These are phyloP conservation scores for Tricholoma sp. DNA, from an alignment of 768 basidiomycete species.

Conservation along the genomic window DNA sequence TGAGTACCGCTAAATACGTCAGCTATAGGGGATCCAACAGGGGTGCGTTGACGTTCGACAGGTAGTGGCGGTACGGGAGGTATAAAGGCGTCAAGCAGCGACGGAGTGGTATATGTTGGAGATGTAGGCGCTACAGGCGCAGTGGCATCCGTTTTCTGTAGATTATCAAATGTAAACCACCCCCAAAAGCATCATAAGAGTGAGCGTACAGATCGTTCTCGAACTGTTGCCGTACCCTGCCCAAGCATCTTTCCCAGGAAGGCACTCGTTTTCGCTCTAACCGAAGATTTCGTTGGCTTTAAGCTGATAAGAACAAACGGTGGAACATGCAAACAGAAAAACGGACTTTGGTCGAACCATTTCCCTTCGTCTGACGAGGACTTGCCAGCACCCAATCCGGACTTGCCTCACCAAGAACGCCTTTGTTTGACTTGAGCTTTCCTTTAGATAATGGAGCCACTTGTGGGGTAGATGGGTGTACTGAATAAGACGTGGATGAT, in stretches of 20 bases:
- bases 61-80: slow-evolving; percentile 54
- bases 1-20: slow-evolving; percentile 42
- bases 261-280: slow-evolving; percentile 75
- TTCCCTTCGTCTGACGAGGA: slow-evolving; percentile 39
- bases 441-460: slow-evolving; percentile 30
- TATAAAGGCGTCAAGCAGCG: slow-evolving; percentile 39
- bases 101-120: slow-evolving; percentile 34
- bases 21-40: slow-evolving; percentile 38
- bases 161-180: slow-evolving; percentile 13
- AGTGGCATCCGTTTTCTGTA: slow-evolving; percentile 52
- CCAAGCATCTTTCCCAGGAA: slow-evolving; percentile 79
- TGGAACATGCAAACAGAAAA: not conserved
- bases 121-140: slow-evolving; percentile 31
- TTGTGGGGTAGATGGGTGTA: slow-evolving; percentile 21
- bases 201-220: slow-evolving; percentile 61
- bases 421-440: slow-evolving; percentile 22
- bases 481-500: slow-evolving; percentile 37
- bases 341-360: slow-evolving; percentile 47
- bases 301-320: slow-evolving; percentile 3
- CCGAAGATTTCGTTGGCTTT: slow-evolving; percentile 54
- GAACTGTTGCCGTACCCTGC: slow-evolving; percentile 41
- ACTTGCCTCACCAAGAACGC: slow-evolving; percentile 7
- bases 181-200: slow-evolving; percentile 10
- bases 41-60: slow-evolving; percentile 32
- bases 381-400: slow-evolving; percentile 47